Base-by-base conservation (phyloP, 2,329 filamentous ascomycete species). In the Diaporthe eres region DNA sequence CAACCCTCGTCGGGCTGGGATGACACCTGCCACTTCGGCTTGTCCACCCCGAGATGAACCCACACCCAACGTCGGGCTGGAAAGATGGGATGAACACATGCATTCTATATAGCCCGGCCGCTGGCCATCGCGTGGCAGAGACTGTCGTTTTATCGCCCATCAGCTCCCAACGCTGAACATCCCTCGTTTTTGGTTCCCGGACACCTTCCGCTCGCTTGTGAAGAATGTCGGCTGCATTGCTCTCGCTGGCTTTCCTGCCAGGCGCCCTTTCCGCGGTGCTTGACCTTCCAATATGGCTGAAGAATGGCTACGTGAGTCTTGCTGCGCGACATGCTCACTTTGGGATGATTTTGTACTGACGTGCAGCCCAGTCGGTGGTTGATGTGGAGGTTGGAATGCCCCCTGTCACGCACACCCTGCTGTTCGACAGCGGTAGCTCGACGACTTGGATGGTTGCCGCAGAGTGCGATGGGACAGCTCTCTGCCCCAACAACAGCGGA, bases 401-500 rank as follows among this genome's bases (percentile, higher is more conserved):
- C 0, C 51, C 77, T 13, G 77, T 80, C 63, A 77, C 73, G 0
- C 80, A 81, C 74, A 76, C 78, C 1, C 79, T 85, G 7, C 74
- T 79, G 15, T 84, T 84, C 74, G 83, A 85, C 76, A 85, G 83
- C 0, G 83, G 84, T 31, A 84, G 82, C 71, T 73, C 83, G 2
- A 81, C 83, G 0, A 72, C 83, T 0, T 85, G 84, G 83, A 79
- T 84, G 7, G 74, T 82, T 49, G 81, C 82, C 42, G 65, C 31
- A 2, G 37, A 75, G 17, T 84, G 81, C 76, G 79, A 44, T 22
- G 47, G 47, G 4, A 71, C 80, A 7, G 74, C 78, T 3, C 77
- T 74, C 1, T 85, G 84, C 61, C 4, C 61, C 4, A 81, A 84
- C 49, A 60, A 44, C 57, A 78, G 76, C 72, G 78, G 80, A 74